A percentile compares a stretch with the other conserved stretches of the same genome.
These are phyloP conservation scores for Russula compacta DNA, from an alignment of 768 basidiomycete species.

Conservation along the genomic window DNA sequence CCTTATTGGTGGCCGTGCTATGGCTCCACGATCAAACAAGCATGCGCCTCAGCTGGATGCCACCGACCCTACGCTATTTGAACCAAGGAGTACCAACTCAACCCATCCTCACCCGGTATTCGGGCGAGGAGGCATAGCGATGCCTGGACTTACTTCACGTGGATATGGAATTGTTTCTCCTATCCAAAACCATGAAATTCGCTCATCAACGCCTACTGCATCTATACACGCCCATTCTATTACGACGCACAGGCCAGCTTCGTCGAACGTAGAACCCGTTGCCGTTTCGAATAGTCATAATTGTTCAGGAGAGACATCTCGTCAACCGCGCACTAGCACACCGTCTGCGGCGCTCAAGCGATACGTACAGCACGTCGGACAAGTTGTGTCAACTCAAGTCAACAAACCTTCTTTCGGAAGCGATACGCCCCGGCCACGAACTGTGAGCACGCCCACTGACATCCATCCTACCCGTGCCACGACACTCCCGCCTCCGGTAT, in stretches of 20 bases:
- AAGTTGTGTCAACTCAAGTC: not conserved
- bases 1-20: slow-evolving; percentile 72
- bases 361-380: slow-evolving; percentile 16
- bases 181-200: not conserved
- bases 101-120: slow-evolving; percentile 63
- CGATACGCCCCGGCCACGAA: slow-evolving; percentile 3
- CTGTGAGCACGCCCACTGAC: slow-evolving; percentile 22
- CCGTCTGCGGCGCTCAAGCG: slow-evolving; percentile 12
- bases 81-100: slow-evolving; percentile 44
- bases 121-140: slow-evolving; percentile 63
- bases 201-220: slow-evolving; percentile 1
- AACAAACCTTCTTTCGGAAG: not conserved
- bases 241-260: not conserved
- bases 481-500: not conserved
- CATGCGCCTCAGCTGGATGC: slow-evolving; percentile 66
- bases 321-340: slow-evolving; percentile 2
- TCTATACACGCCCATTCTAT: slow-evolving; percentile 5
- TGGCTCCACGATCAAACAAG: slow-evolving; percentile 63
- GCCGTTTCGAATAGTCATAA: not conserved
- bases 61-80: slow-evolving; percentile 55
- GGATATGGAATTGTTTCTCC: slow-evolving; percentile 12
- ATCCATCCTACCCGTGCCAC: not conserved
- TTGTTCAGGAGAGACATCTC: not conserved
- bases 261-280: not conserved
- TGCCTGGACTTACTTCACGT: slow-evolving; percentile 54